phyloP scores from a whole-genome alignment of 257 asterid genomes.

The Mitragyna speciosa region DNA sequence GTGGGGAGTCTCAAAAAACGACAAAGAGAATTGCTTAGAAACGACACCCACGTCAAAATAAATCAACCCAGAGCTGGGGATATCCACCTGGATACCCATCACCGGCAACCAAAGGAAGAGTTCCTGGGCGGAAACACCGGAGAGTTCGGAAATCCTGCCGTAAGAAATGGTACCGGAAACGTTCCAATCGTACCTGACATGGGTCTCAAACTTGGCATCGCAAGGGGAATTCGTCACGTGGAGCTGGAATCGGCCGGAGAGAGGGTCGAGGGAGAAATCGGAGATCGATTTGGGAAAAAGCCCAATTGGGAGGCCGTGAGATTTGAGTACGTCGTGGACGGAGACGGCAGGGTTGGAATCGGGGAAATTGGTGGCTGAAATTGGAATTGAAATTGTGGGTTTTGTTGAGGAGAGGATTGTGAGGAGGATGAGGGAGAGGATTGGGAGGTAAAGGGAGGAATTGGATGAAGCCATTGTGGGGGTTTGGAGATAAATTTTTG shows the following conservation, averaged over 20 bases:
- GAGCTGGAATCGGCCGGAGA: constrained; percentile 56
- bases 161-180: constrained; percentile 51
- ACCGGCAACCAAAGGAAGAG: constrained; percentile 89
- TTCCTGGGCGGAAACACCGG: constrained; percentile 79
- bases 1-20: constrained; percentile 75
- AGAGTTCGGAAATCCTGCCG: constrained; percentile 51
- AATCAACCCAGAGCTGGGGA: constrained; percentile 89
- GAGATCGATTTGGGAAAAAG: constrained; percentile 75
- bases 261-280: constrained; percentile 43
- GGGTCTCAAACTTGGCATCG: constrained; percentile 77
- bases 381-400: constrained; percentile 14
- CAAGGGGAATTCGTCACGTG: constrained; percentile 60
- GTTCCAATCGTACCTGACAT: constrained; percentile 55
- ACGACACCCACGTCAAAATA: constrained; percentile 84
- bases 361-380: background rate
- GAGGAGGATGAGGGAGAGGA: background rate
- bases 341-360: constrained; percentile 28
- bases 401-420: constrained; percentile 16
- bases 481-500: constrained; percentile 28
- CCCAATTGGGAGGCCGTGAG: constrained; percentile 69
- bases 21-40: constrained; percentile 73
- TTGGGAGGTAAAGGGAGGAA: background rate
- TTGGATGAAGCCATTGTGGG: background rate
- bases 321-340: constrained; percentile 50
- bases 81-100: constrained; percentile 63